phyloP scores from a whole-genome alignment of 176 grass and related monocot genomes.

The Dendrocalamus sinicus region DNA sequence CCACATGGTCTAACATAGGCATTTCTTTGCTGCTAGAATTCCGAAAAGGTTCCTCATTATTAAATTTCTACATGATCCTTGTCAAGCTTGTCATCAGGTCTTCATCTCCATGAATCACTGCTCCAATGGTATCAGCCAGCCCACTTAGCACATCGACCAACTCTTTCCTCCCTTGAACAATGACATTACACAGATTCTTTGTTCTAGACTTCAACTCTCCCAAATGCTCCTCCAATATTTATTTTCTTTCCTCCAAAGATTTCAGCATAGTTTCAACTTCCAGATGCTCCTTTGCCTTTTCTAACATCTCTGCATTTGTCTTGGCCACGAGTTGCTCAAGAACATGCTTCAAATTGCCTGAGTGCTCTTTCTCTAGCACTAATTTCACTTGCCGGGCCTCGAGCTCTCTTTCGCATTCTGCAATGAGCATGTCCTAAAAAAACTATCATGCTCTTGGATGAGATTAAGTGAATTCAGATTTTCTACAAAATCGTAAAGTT shows the following conservation, averaged over 20 bases:
- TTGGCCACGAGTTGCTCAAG: conserved; percentile 56
- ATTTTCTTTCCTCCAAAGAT: conserved; percentile 45
- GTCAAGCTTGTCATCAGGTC: conserved; percentile 49
- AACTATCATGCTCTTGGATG: conserved; percentile 59
- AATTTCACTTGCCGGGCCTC: conserved; percentile 36
- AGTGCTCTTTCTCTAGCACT: conserved; percentile 50
- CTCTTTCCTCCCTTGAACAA: conserved; percentile 51
- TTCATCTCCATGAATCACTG: conserved; percentile 49
- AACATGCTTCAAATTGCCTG: conserved; percentile 43
- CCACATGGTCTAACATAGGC: too few relatives aligned
- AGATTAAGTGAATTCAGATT: conserved; percentile 51
- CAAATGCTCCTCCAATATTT: conserved; percentile 49
- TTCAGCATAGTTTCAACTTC: conserved; percentile 51
- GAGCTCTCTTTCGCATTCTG: conserved; percentile 56
- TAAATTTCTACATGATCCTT: conserved; percentile 54
- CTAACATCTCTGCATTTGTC: conserved; percentile 43
- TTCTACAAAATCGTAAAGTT: conserved; percentile 51
- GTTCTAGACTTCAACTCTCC: conserved; percentile 44
- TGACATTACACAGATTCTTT: conserved; percentile 35
- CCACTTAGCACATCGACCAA: conserved; percentile 49
- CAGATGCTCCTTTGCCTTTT: conserved; percentile 50
- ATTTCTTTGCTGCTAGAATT: conserved; percentile 34
- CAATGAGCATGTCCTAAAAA: conserved; percentile 51
- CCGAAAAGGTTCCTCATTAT: conserved; percentile 29
- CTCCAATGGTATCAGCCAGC: conserved; percentile 46